These are phyloP conservation scores for Coprinopsis strossmayeri DNA, from an alignment of 768 basidiomycete genomes.

Conservation along the genomic window DNA sequence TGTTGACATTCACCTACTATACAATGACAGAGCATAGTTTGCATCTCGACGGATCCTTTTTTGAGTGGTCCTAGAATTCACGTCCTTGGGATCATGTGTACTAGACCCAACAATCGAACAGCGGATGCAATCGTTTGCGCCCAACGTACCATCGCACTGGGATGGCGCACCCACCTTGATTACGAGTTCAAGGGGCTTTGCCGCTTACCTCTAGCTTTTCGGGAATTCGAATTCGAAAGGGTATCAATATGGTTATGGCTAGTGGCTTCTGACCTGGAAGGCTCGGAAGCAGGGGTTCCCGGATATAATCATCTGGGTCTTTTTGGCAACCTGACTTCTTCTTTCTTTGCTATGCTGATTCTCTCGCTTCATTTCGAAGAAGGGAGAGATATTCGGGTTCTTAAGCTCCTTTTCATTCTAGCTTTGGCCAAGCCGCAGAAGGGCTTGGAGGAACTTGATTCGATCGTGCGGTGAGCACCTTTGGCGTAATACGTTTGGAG, in stretches of 20 bases:
- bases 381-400: no score
- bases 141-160: no score
- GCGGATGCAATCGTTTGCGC: background rate
- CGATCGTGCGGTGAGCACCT: background rate
- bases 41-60: background rate
- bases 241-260: background rate
- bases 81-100: no score
- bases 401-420: no score
- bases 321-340: background rate
- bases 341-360: background rate
- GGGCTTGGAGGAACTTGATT: background rate
- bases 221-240: background rate
- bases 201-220: background rate
- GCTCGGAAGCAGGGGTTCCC: background rate
- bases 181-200: background rate
- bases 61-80: no score
- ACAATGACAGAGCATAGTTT: background rate
- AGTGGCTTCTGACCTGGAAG: background rate
- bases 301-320: background rate
- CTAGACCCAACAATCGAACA: background rate
- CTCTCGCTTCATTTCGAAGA: no score
- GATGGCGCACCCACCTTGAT: no score
- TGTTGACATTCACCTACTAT: background rate
- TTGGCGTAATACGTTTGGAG: background rate
- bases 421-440: background rate